A percentile compares a stretch with the other conserved stretches of the same genome.
Evolutionary conservation across 768 basidiomycete species (phyloP).

Genomic region (Trametes punicea): DNA sequence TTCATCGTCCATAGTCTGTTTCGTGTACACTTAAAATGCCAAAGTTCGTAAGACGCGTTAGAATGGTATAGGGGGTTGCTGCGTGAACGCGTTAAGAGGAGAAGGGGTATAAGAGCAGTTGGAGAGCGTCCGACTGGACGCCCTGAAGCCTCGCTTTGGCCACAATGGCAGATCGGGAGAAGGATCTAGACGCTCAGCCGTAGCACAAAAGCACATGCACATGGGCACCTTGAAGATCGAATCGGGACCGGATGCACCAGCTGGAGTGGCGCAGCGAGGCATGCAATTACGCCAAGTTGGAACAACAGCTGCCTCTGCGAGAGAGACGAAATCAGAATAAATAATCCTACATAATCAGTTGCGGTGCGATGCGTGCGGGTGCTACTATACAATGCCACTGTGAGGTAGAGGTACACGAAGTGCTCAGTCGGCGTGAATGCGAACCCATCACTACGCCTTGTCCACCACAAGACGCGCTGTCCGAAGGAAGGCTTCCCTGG

Average conservation of each 20-base stretch:
- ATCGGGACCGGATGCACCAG: background rate
- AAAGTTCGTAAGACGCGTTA: background rate
- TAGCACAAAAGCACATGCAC: slow-evolving; percentile 8
- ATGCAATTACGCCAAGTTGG: too few species aligned
- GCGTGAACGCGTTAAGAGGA: slow-evolving; percentile 4
- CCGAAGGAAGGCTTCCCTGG: slow-evolving; percentile 31
- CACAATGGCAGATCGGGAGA: slow-evolving; percentile 12
- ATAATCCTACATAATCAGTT: background rate
- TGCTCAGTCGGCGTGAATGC: background rate
- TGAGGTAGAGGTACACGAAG: background rate
- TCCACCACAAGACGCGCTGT: slow-evolving; percentile 31
- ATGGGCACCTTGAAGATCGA: background rate
- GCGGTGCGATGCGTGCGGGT: background rate
- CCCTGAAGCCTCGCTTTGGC: slow-evolving; percentile 2
- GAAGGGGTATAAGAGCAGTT: slow-evolving; percentile 2
- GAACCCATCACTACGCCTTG: slow-evolving; percentile 5
- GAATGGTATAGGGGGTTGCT: slow-evolving; percentile 3
- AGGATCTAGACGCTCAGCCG: slow-evolving; percentile 5
- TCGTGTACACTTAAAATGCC: background rate
- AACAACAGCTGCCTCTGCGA: too few species aligned
- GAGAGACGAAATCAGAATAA: background rate
- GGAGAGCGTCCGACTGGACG: slow-evolving; percentile 5
- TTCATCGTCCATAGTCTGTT: slow-evolving; percentile 20
- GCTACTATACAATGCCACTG: background rate
- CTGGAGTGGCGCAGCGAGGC: background rate